Base-by-base conservation (phyloP, 164 flowering plant genomes). In the Saururus chinensis region DNA sequence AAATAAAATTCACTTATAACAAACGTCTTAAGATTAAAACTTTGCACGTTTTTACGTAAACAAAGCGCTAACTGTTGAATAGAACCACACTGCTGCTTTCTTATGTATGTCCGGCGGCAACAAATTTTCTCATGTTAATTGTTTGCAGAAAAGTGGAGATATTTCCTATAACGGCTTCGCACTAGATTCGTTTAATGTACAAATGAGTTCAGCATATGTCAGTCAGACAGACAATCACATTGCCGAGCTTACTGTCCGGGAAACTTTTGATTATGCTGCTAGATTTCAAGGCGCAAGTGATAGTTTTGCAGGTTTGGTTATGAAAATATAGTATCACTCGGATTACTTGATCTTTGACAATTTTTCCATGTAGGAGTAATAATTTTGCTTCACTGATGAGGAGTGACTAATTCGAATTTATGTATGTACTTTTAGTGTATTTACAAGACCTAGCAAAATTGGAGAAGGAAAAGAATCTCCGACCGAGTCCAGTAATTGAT, bases 251-350 rank as follows among this genome's bases (percentile, higher is more conserved):
- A 91, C 97, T 24, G 96, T 91, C 3, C 72, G 97, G 24, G 97
- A 91, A 78, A 86, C 97, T 25, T 71, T 91, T 21, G 91, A 86
- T 78, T 91, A 82, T 74, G 93, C 87, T 40, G 97, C 89, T n/a
- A 76, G 96, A 73, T 88, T 83, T 67, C 89, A 91, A 78, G 91
- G 95, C 61, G 82, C 92, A 62, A 80, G 80, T 52, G 82, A 82
- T 64, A 77, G 77, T 14, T 84, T 75, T 77, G 80, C 80, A 78
- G 97, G 97, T 91, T 63, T 51, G 62, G 11, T 56, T 48, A 30
- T 17, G 6, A 8, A 45, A 45, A 45, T 12, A 17, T 45, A 12
- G 17, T n/a, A n/a, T n/a, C n/a, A n/a, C n/a, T n/a, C n/a, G 2
- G 1, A 45, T 45, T 12, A 45, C 14, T 12, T 8, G 0, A 9